phyloP scores from a whole-genome alignment of 2,329 filamentous ascomycete genomes.

The Lomentospora prolificans region DNA sequence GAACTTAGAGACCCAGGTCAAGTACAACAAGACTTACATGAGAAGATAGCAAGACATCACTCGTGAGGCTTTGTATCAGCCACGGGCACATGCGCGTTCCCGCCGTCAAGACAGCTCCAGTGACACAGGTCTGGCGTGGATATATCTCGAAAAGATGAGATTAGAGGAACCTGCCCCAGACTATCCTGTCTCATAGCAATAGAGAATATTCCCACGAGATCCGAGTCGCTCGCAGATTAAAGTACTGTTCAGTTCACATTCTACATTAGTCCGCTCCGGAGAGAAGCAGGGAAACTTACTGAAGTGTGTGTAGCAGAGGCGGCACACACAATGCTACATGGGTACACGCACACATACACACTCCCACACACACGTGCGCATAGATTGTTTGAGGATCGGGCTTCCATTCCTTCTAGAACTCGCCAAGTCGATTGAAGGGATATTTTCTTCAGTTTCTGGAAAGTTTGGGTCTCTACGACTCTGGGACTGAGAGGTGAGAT shows the following conservation, averaged over 20 bases:
- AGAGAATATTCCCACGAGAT: neutral
- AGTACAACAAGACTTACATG: neutral
- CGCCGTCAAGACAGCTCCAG: neutral
- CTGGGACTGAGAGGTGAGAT: neutral
- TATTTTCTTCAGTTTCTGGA: neutral
- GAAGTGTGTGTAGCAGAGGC: too few relatives aligned
- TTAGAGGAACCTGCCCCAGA: neutral
- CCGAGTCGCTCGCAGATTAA: neutral
- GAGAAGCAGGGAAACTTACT: too few relatives aligned
- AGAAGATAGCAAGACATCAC: neutral
- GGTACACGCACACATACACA: neutral
- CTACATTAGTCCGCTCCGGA: too few relatives aligned
- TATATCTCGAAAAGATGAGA: neutral
- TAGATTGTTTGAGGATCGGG: neutral
- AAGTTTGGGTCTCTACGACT: neutral
- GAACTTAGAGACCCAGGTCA: too few relatives aligned
- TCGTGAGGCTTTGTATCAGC: neutral
- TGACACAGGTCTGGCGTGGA: neutral
- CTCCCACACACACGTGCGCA: neutral
- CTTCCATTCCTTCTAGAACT: constrained; percentile 2
- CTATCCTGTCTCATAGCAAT: constrained; percentile 1
- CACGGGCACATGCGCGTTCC: neutral
- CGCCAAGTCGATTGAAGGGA: neutral
- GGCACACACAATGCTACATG: neutral
- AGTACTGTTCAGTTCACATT: too few relatives aligned